Base-by-base conservation (phyloP, 192 early-diverging fungal genomes). In the Backusella morwellensis region DNA sequence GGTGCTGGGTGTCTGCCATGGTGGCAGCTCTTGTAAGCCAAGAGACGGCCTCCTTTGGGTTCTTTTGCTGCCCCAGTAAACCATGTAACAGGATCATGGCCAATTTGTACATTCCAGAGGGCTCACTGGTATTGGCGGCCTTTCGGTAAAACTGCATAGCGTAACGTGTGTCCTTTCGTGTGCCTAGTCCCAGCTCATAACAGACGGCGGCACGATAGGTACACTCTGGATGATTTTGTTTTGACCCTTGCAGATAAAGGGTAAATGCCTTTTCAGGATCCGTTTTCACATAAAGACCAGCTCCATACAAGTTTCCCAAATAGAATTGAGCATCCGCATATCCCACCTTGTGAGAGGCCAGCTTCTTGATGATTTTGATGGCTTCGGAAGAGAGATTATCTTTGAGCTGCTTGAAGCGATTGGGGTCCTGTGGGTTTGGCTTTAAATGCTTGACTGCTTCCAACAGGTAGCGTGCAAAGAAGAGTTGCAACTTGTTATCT, bases 101-200 rank as follows among this genome's bases (percentile, higher is more conserved):
- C 21, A 98, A 86, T 84, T 98, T 99, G 90, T 95, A 97, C 98
- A 99, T 99, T 32, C 95, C 96, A 0, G 96, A 92, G 14, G 96
- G 93, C 69, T 98, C 96, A 63, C 95, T 92, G 67, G 97, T 81
- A 12, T 92, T 90, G 0, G 97, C 97, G 0, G 96, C 93, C 85
- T 98, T 97, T 73, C 95, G 87, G 82, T 96, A 99, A 77, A 95
- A 98, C 81, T 97, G 95, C 40, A 95, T 86, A 0, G 97, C 92
- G 9, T 94, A 90, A 34, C 86, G 81, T 21, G 89, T 85, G 78
- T 98, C 96, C 8, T 91, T 84, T 69, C 95, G 94, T 17, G 95
- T 96, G 47, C 98, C 98, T n/a, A 93, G 91, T 32, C 97, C 97
- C 29, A 93, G 84, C 80, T 99, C 98, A 83, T 98, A 97, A 85